Percentiles rank a stretch among this genome's conserved stretches.
Evolutionary conservation across 2,329 filamentous ascomycete species (phyloP).

Genomic region (Fusarium sp.): DNA sequence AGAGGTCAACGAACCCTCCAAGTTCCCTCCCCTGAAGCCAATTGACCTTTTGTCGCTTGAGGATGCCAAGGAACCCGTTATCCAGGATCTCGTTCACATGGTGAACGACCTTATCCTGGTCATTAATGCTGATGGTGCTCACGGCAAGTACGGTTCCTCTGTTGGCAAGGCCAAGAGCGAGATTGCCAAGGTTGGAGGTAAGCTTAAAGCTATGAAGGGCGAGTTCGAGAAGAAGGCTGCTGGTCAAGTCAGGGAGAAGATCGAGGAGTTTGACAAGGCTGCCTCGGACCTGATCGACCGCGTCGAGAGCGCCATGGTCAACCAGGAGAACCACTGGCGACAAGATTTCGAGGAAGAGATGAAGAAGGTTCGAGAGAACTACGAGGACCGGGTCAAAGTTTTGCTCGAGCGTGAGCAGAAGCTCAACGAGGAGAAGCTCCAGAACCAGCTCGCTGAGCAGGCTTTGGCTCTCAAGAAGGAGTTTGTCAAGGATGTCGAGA

Average conservation of each 20-base stretch:
- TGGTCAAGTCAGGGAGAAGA: conserved; percentile 74
- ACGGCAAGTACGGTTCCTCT: conserved; percentile 78
- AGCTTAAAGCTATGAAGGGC: conserved; percentile 78
- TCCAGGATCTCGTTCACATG: conserved; percentile 93
- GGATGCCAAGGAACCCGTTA: conserved; percentile 82
- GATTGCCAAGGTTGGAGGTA: conserved; percentile 77
- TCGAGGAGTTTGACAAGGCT: conserved; percentile 83
- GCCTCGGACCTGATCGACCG: conserved; percentile 87
- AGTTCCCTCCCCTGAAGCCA: conserved; percentile 68
- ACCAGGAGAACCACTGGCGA: conserved; percentile 84
- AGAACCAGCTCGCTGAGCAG: conserved; percentile 90
- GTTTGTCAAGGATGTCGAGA: conserved; percentile 80
- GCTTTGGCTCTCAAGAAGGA: conserved; percentile 86
- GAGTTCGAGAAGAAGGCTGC: conserved; percentile 76
- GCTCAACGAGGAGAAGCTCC: conserved; percentile 81
- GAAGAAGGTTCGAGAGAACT: conserved; percentile 77
- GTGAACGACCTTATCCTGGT: conserved; percentile 96
- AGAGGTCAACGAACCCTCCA: conserved; percentile 72
- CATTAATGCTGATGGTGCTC: conserved; percentile 85
- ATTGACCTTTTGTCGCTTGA: conserved; percentile 82
- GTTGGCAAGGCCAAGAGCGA: conserved; percentile 88
- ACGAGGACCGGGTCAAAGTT: conserved; percentile 80
- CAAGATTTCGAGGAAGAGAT: conserved; percentile 89
- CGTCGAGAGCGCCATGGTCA: conserved; percentile 83
- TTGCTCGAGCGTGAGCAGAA: conserved; percentile 82